Evolutionary conservation across 257 asterid species (phyloP).

Genomic region (Solanum chmielewskii): DNA sequence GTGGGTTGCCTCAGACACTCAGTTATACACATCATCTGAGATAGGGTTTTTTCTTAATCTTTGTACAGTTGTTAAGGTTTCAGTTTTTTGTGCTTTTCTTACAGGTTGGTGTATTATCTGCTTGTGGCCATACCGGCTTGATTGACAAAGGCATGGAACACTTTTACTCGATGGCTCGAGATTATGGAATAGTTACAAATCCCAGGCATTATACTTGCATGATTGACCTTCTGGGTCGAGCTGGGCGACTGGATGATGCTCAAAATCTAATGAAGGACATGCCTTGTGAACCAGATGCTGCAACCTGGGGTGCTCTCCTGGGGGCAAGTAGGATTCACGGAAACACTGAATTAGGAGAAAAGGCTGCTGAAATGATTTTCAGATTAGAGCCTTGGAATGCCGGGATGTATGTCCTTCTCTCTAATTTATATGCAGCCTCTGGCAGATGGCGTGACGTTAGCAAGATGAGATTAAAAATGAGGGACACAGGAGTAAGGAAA

Average conservation of each 20-base stretch:
- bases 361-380: slow-evolving; percentile 83
- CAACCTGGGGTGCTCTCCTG: slow-evolving; percentile 98
- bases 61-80: not conserved
- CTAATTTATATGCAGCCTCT: slow-evolving; percentile 80
- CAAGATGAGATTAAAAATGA: slow-evolving; percentile 67
- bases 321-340: slow-evolving; percentile 96
- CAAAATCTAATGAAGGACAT: slow-evolving; percentile 49
- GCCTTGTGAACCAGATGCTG: slow-evolving; percentile 93
- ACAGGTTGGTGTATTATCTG: slow-evolving; percentile 76
- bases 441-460: slow-evolving; percentile 81
- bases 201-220: slow-evolving; percentile 86
- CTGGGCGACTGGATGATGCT: slow-evolving; percentile 82
- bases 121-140: slow-evolving; percentile 87
- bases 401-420: slow-evolving; percentile 85
- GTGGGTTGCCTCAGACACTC: not conserved
- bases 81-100: not conserved
- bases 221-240: slow-evolving; percentile 90
- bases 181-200: slow-evolving; percentile 57
- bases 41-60: not conserved
- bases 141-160: slow-evolving; percentile 58
- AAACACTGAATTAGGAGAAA: slow-evolving; percentile 70
- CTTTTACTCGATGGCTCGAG: slow-evolving; percentile 61
- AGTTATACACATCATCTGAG: not conserved
- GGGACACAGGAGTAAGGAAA: slow-evolving; percentile 62
- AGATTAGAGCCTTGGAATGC: slow-evolving; percentile 83